Evolutionary conservation across 352 stramenopile species (phyloP), one percentile per base, ranked within the genome.

Genomic region (Plasmopara muralis): DNA sequence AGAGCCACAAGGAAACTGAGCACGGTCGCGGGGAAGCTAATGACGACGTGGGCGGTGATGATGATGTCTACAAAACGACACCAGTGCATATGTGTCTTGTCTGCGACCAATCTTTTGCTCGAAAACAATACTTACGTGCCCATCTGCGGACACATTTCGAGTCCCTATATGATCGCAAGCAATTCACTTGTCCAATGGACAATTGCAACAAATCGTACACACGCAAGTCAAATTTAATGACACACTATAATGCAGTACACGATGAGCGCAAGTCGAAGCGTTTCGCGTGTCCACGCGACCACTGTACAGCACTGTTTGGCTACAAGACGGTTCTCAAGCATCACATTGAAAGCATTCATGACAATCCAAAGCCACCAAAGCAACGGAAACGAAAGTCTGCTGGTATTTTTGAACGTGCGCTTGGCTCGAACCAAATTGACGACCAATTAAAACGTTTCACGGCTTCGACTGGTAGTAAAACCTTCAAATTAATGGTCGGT

Each of bases 251-350:
- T 53, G 75, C 77, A 7, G 68, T 76, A 28, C 79, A 90, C 40
- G 76, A 87, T 33, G 52, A 66, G 4, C 55, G 62, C 58, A 83
- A 81, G 48, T 83, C 72, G 9, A 55, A 68, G 61, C 72, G 72
- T 20, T 93, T 88, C 60, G 65, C 60, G 46, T 93, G 83, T 53
- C 75, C 74, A 5, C 61, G 70, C 14, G 70, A 78, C 1, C 66
- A 61, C 8, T 93, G 83, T 50, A 55, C 67, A 4, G 76, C 72
- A 16, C 68, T 63, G 12, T 93, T 93, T 51, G 71, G 72, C 14
- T 89, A 89, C 64, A 90, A 90, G 53, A 86, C 72, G 15, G 70
- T 86, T 25, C 58, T 93, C 7, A 64, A 60, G 18, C 71, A 65
- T 45, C 81, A 91, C 52, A 66, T 91, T 15, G 61, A 74, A 20